Conservation (phyloP, 148 eudicot genomes). For the Limonium bicolor region DNA sequence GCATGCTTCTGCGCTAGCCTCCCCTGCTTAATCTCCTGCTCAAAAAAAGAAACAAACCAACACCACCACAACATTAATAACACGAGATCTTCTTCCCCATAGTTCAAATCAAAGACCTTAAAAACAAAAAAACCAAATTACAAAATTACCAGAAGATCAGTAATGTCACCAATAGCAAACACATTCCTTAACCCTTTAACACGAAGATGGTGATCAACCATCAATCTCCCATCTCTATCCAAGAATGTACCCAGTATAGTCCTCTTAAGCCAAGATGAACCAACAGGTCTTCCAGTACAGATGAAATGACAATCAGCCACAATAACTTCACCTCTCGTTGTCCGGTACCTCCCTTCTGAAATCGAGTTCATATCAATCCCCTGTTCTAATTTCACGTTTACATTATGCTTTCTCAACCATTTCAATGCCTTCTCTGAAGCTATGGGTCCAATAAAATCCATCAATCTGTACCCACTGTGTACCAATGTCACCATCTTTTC, state of each 20-base stretch:
- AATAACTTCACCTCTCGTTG: conserved; percentile 32
- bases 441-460: conserved; percentile 35
- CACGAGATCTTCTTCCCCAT: too few species aligned
- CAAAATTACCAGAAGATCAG: conserved; percentile 28
- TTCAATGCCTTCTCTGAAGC: conserved; percentile 38
- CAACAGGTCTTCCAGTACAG: conserved; percentile 39
- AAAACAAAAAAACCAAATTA: background rate
- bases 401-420: conserved; percentile 36
- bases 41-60: background rate
- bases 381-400: conserved; percentile 36
- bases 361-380: conserved; percentile 13
- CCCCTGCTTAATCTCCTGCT: conserved; percentile 16
- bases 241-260: conserved; percentile 24
- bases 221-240: conserved; percentile 29
- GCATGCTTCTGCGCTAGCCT: conserved; percentile 1
- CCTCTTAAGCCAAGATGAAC: conserved; percentile 31
- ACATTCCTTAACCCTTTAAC: conserved; percentile 37
- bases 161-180: conserved; percentile 49
- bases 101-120: background rate
- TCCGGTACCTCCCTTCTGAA: conserved; percentile 17
- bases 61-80: too few species aligned
- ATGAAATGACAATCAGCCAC: conserved; percentile 42
- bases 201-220: conserved; percentile 38
- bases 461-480: conserved; percentile 31
- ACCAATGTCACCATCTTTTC: conserved; percentile 34